phyloP scores from a whole-genome alignment of 495 filamentous ascomycete genomes.

The Penicillium daleae region DNA sequence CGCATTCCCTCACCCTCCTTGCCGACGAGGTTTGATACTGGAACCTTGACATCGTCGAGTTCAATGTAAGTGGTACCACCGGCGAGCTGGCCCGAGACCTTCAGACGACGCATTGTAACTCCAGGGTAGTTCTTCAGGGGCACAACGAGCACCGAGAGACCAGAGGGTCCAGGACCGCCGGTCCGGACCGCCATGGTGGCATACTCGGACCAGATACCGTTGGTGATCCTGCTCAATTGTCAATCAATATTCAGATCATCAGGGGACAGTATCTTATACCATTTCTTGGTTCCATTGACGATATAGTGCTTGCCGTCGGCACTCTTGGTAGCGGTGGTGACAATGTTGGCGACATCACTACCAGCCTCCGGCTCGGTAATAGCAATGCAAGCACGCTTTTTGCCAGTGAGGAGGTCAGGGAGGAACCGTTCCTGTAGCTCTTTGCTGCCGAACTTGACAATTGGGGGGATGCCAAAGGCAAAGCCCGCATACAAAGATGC shows the following conservation, averaged over 20 bases:
- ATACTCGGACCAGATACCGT: constrained; percentile 76
- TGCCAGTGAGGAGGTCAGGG: constrained; percentile 67
- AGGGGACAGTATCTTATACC: constrained; percentile 38
- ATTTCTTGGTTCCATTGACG: constrained; percentile 80
- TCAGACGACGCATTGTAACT: constrained; percentile 67
- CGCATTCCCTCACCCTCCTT: constrained; percentile 71
- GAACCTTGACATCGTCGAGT: constrained; percentile 73
- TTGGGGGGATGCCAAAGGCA: constrained; percentile 70
- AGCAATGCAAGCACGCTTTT: constrained; percentile 70
- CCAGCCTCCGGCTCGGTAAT: constrained; percentile 79
- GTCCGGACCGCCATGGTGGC: constrained; percentile 77
- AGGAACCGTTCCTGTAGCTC: constrained; percentile 65
- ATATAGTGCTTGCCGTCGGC: constrained; percentile 68
- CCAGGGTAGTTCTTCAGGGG: constrained; percentile 65
- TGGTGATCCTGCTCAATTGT: constrained; percentile 63
- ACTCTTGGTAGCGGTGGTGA: constrained; percentile 66
- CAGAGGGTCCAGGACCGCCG: constrained; percentile 61
- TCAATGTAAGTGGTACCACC: constrained; percentile 77
- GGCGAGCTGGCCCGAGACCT: constrained; percentile 60
- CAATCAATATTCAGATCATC: neutral
- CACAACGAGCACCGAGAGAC: constrained; percentile 68
- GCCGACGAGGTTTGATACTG: constrained; percentile 70
- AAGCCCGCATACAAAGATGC: constrained; percentile 68
- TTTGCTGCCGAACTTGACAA: constrained; percentile 66
- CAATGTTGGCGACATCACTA: constrained; percentile 71